Evolutionary conservation across 208 protist genomes (phyloP).

Genomic region (Wallacemonas sp.): DNA sequence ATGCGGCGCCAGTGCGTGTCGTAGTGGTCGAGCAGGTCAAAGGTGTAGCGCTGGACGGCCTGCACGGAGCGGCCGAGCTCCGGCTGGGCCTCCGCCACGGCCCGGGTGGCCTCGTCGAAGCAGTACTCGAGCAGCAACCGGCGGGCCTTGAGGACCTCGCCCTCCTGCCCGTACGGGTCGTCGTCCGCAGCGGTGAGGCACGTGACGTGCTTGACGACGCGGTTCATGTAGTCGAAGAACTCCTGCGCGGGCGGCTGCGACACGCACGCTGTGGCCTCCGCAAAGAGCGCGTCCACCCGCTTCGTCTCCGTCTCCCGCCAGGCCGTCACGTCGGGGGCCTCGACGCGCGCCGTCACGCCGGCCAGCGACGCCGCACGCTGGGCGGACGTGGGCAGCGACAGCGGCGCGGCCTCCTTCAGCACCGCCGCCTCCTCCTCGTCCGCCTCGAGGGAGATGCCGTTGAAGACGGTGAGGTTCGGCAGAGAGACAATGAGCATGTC

Average conservation of each 20-base stretch:
- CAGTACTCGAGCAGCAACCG: slow-evolving; percentile 79
- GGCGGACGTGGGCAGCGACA: slow-evolving; percentile 3
- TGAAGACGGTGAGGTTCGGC: slow-evolving; percentile 54
- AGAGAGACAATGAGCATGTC: slow-evolving; percentile 73
- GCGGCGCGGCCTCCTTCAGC: slow-evolving; percentile 13
- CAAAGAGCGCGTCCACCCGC: slow-evolving; percentile 44
- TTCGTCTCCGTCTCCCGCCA: slow-evolving; percentile 48
- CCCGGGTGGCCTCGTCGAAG: slow-evolving; percentile 47
- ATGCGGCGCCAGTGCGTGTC: slow-evolving; percentile 70
- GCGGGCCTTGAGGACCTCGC: slow-evolving; percentile 79
- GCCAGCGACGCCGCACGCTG: slow-evolving; percentile 22
- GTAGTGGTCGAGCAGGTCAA: slow-evolving; percentile 59
- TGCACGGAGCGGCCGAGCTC: slow-evolving; percentile 37
- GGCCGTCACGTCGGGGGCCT: slow-evolving; percentile 15
- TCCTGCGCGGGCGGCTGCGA: slow-evolving; percentile 42
- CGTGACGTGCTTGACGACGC: slow-evolving; percentile 69
- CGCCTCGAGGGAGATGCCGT: slow-evolving; percentile 47
- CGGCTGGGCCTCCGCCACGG: slow-evolving; percentile 38
- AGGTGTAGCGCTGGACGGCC: slow-evolving; percentile 42
- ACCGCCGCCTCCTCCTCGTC: slow-evolving; percentile 13
- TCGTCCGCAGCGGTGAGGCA: slow-evolving; percentile 55
- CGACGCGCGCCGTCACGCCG: slow-evolving; percentile 17
- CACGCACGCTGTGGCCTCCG: slow-evolving; percentile 27
- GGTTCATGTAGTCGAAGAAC: slow-evolving; percentile 64
- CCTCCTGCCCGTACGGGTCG: slow-evolving; percentile 50